Conservation (phyloP, 2,329 filamentous ascomycete species). For the Salinomyces thailandicus region DNA sequence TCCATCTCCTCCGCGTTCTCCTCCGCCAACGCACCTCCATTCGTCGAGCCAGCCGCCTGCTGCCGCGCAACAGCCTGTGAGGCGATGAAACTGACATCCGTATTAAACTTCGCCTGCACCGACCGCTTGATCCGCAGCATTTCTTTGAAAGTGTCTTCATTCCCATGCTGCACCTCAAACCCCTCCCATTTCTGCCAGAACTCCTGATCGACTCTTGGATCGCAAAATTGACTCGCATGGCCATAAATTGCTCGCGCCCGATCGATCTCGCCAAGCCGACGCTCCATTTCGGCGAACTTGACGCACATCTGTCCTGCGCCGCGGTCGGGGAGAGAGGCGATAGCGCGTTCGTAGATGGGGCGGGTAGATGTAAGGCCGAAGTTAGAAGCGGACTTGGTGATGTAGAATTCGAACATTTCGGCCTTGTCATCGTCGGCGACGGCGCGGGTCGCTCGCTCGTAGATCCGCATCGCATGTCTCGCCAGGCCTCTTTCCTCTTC, state of each 20-base stretch:
- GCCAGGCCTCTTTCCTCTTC: constrained; percentile 93
- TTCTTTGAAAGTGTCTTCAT: constrained; percentile 98
- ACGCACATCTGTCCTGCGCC: constrained; percentile 97
- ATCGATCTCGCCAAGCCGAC: constrained; percentile 84
- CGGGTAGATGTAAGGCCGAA: constrained; percentile 92
- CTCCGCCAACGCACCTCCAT: constrained; percentile 24
- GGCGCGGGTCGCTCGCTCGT: constrained; percentile 88
- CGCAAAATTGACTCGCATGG: constrained; percentile 93
- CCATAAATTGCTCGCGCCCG: constrained; percentile 91
- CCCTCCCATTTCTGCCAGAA: constrained; percentile 98
- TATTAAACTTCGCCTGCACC: constrained; percentile 96
- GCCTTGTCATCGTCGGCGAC: constrained; percentile 89
- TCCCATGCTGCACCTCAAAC: constrained; percentile 95
- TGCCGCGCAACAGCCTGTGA: constrained; percentile 86
- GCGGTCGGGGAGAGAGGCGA: constrained; percentile 80
- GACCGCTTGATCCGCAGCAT: constrained; percentile 97
- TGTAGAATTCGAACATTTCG: constrained; percentile 99
- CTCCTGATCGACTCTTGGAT: constrained; percentile 75
- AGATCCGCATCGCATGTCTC: constrained; percentile 96
- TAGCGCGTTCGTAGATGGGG: constrained; percentile 92
- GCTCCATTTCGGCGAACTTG: constrained; percentile 96
- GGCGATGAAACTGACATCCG: constrained; percentile 96
- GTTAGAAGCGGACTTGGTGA: constrained; percentile 95
- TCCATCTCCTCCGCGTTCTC: constrained; percentile 36
- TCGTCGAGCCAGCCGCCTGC: constrained; percentile 31